A percentile compares a stretch with the other conserved stretches of the same genome.
Evolutionary conservation across 768 basidiomycete genomes (phyloP).

Genomic region (Thelephora aurantiotincta): DNA sequence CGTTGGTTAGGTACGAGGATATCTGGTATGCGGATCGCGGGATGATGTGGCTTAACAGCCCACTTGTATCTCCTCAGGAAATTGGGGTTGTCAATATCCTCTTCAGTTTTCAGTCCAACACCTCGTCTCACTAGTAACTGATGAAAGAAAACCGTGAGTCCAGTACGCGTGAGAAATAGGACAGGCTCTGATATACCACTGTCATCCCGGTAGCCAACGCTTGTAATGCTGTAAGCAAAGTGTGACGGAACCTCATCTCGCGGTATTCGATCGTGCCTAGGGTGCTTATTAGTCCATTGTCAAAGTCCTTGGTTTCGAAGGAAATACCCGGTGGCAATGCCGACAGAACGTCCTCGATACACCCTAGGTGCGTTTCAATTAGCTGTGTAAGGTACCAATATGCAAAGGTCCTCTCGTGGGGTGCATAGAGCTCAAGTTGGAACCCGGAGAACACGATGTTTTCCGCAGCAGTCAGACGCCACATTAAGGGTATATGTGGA

Average conservation of each 20-base stretch:
- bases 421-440: constrained; percentile 58
- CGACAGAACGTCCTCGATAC: constrained; percentile 32
- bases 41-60: constrained; percentile 36
- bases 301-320: not conserved
- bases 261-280: constrained; percentile 24
- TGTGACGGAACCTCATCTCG: constrained; percentile 36
- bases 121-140: constrained; percentile 11
- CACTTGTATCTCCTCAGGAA: constrained; percentile 65
- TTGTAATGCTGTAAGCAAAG: constrained; percentile 44
- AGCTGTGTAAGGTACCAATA: constrained; percentile 62
- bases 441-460: constrained; percentile 67
- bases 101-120: constrained; percentile 32
- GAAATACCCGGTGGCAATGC: constrained; percentile 24
- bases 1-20: not conserved
- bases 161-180: not conserved
- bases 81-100: constrained; percentile 32
- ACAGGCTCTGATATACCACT: constrained; percentile 24
- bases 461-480: constrained; percentile 44
- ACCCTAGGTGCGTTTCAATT: constrained; percentile 38
- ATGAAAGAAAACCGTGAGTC: not conserved
- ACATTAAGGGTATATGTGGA: constrained; percentile 35
- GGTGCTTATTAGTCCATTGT: not conserved
- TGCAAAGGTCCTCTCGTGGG: constrained; percentile 55
- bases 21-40: not conserved
- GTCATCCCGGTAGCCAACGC: constrained; percentile 39